Conservation (phyloP, 257 asterid species). For the Solanum tacnaense region DNA sequence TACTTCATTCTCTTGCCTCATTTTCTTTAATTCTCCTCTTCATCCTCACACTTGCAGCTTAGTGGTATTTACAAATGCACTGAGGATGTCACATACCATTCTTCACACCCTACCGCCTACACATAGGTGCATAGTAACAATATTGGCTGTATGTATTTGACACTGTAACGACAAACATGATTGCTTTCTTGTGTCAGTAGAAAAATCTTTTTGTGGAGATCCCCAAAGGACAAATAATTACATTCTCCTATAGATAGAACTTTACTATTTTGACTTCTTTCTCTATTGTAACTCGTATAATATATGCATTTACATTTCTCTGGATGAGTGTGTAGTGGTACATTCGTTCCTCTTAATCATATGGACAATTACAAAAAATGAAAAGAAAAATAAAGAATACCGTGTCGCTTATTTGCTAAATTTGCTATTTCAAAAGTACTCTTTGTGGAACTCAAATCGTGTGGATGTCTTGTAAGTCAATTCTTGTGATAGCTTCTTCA, state of each 20-base stretch:
- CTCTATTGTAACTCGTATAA: slow-evolving; percentile 15
- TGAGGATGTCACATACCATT: neutral
- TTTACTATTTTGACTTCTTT: slow-evolving; percentile 6
- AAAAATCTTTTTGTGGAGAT: neutral
- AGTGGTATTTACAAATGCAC: neutral
- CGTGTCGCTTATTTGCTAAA: neutral
- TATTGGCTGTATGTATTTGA: neutral
- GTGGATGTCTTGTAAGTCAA: slow-evolving; percentile 65
- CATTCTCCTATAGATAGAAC: neutral
- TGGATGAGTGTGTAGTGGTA: slow-evolving; percentile 8
- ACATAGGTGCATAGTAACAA: neutral
- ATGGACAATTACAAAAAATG: slow-evolving; percentile 21
- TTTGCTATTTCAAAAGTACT: slow-evolving; percentile 37
- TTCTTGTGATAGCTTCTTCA: slow-evolving; percentile 60
- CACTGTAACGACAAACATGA: neutral
- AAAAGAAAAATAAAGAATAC: neutral
- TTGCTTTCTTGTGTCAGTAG: neutral
- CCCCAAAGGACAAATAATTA: neutral
- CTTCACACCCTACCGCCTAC: neutral
- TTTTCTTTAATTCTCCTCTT: neutral
- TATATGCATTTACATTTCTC: slow-evolving; percentile 21
- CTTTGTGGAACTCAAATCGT: slow-evolving; percentile 76
- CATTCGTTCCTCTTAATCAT: neutral
- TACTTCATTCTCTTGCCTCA: neutral
- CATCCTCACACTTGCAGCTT: neutral